Evolutionary conservation across 1,139 yeast species (phyloP).

Genomic region (Yamadazyma blattariae): DNA sequence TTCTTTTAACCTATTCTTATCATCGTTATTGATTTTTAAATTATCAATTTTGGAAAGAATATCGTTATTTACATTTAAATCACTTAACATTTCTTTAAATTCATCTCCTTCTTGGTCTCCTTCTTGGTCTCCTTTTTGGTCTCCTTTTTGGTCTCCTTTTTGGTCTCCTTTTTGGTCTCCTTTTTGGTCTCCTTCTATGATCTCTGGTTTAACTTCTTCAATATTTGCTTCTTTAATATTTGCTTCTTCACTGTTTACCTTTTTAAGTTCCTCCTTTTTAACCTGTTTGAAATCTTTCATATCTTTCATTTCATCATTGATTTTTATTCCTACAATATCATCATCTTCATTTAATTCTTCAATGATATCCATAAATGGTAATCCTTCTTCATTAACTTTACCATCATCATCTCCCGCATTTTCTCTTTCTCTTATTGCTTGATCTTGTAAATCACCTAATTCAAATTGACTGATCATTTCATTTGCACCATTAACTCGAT

Average conservation of each 20-base stretch:
- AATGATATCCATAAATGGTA: slow-evolving; percentile 74
- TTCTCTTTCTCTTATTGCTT: neutral
- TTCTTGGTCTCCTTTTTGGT: neutral
- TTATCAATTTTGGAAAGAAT: slow-evolving; percentile 21
- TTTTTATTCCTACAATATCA: slow-evolving; percentile 40
- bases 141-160: neutral
- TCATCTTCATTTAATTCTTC: slow-evolving; percentile 86
- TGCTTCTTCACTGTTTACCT: neutral
- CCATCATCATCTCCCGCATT: neutral
- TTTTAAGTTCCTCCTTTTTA: neutral
- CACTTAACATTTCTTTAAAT: neutral
- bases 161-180: slow-evolving; percentile 3
- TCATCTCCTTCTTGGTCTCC: slow-evolving; percentile 1
- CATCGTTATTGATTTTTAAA: slow-evolving; percentile 46
- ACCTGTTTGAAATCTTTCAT: neutral
- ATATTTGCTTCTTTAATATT: neutral
- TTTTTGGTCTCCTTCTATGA: neutral
- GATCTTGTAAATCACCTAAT: neutral
- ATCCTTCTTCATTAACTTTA: slow-evolving; percentile 32
- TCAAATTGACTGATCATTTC: slow-evolving; percentile 29
- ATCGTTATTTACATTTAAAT: neutral
- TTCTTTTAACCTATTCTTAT: slow-evolving; percentile 44
- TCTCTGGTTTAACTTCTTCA: neutral
- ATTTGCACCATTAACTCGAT: slow-evolving; percentile 36
- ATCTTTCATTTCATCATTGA: slow-evolving; percentile 8